Evolutionary conservation across 177 flowering plant genomes (phyloP), one percentile per base, ranked within the genome.

Genomic region (Vitis hybrid): DNA sequence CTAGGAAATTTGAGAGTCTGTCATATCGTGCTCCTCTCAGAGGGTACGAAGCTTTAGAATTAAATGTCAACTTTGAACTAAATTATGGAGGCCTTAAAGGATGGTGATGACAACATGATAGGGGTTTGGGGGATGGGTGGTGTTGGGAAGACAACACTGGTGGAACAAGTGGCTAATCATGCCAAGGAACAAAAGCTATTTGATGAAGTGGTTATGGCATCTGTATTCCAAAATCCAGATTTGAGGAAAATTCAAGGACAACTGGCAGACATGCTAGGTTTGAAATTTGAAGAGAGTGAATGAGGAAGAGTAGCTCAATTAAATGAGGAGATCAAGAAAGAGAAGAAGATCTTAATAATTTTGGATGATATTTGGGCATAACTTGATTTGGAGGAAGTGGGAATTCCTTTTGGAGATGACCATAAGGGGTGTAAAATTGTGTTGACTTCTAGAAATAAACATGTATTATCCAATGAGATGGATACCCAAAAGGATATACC

Each of bases 351-450:
- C 22, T 1, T 67, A 1, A 39, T 67, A 0, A 39, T 67, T 6
- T 56, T 67, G 7, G 18, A 18, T 18, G 18, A 18, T 18, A 18
- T 18, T 18, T 18, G 18, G 18, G 18, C 18, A 18, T 18, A 18
- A 18, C 18, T 18, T 18, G 18, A 18, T 18, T 18, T 18, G 18
- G 18, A 18, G 18, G 18, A 18, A 18, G 18, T 18, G 18, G 81
- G 78, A 39, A 72, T 79, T 33, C 78, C 75, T 26, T 39, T 1
- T n/a, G 15, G 11, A 3, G 39, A 58, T 11, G 33, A 52, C 20
- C 48, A 56, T 4, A 55, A 18, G 1, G 69, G 67, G 1, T 72
- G 68, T 16, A 77, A 67, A 33, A n/a, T 80, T 2, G 15, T 77
- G 19, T 3, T 77, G 3, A 75, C 79, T 13, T 57, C 79, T 1